Base-by-base conservation (phyloP, 1,284 basidiomycete genomes). In the Termitomyces sp. region DNA sequence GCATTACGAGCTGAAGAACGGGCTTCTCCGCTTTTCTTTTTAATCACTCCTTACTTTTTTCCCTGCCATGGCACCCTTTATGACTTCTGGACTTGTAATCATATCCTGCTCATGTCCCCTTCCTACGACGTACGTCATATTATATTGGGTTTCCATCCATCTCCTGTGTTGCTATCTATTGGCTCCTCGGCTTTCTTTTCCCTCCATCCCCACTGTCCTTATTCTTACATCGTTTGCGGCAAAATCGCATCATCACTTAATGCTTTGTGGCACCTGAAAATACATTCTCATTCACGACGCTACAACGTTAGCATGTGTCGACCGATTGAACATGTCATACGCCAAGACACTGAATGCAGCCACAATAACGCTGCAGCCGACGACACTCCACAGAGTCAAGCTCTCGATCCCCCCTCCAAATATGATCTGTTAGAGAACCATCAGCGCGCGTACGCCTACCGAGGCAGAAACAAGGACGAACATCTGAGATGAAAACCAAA, bases 401-500 rank as follows among this genome's bases (percentile, higher is more conserved):
- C 75, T 73, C 41, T 80, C 74, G 35, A 73, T 60, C 1, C 78
- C 79, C 41, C 76, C 74, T 14, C 84, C 82, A 53, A 90, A 81
- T 19, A 83, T 60, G 21, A 70, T 62, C 72, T 74, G 49, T 18
- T 46, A 24, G 49, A 30, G 45, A 8, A 45, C 9, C 44, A 16
- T 53, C 50, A 55, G 52, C 16, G 19, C 24, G 9, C 30, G 8
- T 16, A 34, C 37, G 37, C 18, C 49, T 21, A 34, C 51, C 18
- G 11, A 10, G 8, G 46, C 11, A 37, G 14, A 34, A n/a, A 55
- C 34, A 39, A 64, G 69, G 61, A 64, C 70, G 61, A 26, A 84
- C 71, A 66, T 93, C 91, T 24, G 84, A 83, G 18, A 88, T 61
- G 52, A 89, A 80, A 24, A 91, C 86, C 42, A 93, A 76, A 26